Percentiles rank a stretch among this genome's conserved stretches.
Evolutionary conservation across 257 asterid species (phyloP).

Genomic region (Verbena officinalis): DNA sequence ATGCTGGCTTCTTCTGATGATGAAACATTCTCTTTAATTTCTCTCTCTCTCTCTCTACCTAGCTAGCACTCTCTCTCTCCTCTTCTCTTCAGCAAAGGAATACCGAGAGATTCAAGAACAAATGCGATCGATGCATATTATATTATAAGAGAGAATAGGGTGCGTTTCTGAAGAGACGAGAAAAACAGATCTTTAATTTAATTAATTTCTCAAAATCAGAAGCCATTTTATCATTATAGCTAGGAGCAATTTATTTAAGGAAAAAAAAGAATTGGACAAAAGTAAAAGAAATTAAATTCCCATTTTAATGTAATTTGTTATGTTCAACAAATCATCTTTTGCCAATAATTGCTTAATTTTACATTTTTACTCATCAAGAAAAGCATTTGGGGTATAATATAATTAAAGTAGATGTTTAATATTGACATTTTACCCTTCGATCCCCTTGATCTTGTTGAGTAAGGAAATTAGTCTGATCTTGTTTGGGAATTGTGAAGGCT

Average conservation of each 20-base stretch:
- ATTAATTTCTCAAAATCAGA: background rate
- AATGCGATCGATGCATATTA: background rate
- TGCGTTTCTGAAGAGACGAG: background rate
- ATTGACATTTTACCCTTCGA: background rate
- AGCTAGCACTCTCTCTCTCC: background rate
- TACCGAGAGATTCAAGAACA: conserved; percentile 21
- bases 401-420: background rate
- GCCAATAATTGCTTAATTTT: background rate
- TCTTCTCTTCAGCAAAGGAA: background rate
- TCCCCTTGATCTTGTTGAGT: background rate
- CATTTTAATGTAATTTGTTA: background rate
- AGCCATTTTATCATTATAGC: background rate
- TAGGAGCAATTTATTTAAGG: background rate
- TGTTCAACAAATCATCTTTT: background rate
- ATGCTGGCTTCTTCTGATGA: conserved; percentile 13
- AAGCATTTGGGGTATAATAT: background rate
- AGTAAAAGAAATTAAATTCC: background rate
- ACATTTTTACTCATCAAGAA: background rate
- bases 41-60: conserved; percentile 16
- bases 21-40: conserved; percentile 29
- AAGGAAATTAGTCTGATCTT: background rate
- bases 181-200: background rate
- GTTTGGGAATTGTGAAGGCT: background rate
- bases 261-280: background rate
- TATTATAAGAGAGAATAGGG: conserved; percentile 7